A percentile compares a stretch with the other conserved stretches of the same genome.
phyloP scores from a whole-genome alignment of 306 rosid species.

The Canavalia gladiata region DNA sequence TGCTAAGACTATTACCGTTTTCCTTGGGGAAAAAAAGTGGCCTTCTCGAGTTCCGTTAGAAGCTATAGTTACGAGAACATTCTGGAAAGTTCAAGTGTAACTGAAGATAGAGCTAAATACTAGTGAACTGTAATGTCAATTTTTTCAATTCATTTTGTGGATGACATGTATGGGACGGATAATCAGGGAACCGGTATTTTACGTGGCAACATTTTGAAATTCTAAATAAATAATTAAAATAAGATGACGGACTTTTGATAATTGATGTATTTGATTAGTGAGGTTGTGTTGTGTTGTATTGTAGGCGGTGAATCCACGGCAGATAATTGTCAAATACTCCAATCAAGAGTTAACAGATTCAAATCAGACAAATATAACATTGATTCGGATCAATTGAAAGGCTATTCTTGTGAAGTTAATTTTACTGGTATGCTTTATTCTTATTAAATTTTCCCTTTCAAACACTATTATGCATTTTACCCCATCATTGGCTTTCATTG shows the following conservation, averaged over 20 bases:
- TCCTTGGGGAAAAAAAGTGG: too few relatives aligned
- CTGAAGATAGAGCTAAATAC: slow-evolving; percentile 12
- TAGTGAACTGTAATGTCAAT: not conserved
- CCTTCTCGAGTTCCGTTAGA: too few relatives aligned
- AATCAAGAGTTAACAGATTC: slow-evolving; percentile 87
- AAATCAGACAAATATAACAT: slow-evolving; percentile 78
- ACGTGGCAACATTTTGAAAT: not conserved
- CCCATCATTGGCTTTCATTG: not conserved
- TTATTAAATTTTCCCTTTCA: slow-evolving; percentile 9
- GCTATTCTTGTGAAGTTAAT: slow-evolving; percentile 60
- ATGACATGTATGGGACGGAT: too few relatives aligned
- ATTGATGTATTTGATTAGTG: slow-evolving; percentile 32
- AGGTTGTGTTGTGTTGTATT: slow-evolving; percentile 19
- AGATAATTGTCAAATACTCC: slow-evolving; percentile 95
- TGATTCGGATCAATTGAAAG: slow-evolving; percentile 66
- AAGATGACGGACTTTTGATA: slow-evolving; percentile 2
- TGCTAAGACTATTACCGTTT: not conserved
- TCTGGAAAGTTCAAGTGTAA: not conserved
- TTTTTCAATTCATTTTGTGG: too few relatives aligned
- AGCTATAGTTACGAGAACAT: not conserved
- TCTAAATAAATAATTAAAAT: too few relatives aligned
- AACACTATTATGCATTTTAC: slow-evolving; percentile 33
- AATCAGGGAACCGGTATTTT: not conserved
- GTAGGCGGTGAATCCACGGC: slow-evolving; percentile 88
- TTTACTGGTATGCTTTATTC: slow-evolving; percentile 66